These are phyloP conservation scores for Fusarium staphyleae DNA, from an alignment of 2,329 filamentous ascomycete genomes.

Conservation along the genomic window DNA sequence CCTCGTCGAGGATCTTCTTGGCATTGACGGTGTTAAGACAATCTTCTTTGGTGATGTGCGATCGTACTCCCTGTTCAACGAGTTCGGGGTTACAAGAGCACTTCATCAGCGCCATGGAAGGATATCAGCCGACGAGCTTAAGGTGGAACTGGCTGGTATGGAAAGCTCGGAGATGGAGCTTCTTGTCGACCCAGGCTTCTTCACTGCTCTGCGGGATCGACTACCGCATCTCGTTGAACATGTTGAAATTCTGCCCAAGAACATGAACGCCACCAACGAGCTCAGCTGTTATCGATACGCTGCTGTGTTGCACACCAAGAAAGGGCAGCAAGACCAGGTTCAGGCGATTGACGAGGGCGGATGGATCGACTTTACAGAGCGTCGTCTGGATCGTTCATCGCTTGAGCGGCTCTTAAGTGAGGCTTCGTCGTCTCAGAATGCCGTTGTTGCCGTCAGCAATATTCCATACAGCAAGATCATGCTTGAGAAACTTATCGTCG, in stretches of 20 bases:
- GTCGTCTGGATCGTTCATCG: conserved; percentile 8
- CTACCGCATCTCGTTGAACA: conserved; percentile 34
- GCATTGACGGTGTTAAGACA: conserved; percentile 1
- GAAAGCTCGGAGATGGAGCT: conserved; percentile 32
- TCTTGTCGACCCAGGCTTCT: conserved; percentile 39
- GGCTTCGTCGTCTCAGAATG: background rate
- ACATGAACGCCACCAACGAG: conserved; percentile 42
- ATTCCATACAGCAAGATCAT: conserved; percentile 44
- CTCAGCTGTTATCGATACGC: conserved; percentile 42
- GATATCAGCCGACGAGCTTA: conserved; percentile 11
- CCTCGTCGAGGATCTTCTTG: conserved; percentile 26
- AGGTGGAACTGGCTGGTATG: conserved; percentile 19
- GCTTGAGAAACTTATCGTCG: conserved; percentile 37
- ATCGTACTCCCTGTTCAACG: conserved; percentile 24
- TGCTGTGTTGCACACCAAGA: conserved; percentile 35
- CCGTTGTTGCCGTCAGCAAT: conserved; percentile 29
- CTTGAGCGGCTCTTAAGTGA: conserved; percentile 20
- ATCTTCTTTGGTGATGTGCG: conserved; percentile 39
- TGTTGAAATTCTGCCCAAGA: conserved; percentile 43
- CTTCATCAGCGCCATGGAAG: conserved; percentile 5
- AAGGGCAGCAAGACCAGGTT: background rate
- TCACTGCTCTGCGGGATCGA: conserved; percentile 23
- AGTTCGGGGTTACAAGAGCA: conserved; percentile 30
- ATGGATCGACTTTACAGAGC: conserved; percentile 35
- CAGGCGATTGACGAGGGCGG: conserved; percentile 8